phyloP scores from a whole-genome alignment of 2,329 filamentous ascomycete species.

The Colletotrichum tofieldiae region DNA sequence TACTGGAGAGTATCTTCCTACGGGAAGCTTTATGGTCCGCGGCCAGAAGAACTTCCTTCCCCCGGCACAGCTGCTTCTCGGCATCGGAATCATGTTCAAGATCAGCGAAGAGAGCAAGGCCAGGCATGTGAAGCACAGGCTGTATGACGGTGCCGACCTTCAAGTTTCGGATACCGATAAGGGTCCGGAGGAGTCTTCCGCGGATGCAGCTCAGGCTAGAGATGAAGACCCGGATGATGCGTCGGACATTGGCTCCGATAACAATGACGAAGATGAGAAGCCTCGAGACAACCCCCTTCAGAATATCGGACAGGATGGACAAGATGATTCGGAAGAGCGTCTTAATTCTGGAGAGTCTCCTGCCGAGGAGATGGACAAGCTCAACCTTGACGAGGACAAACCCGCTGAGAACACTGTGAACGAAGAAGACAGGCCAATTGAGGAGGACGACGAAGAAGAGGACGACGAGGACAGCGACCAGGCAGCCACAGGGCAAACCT shows the following conservation, averaged over 20 bases:
- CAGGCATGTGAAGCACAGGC: constrained; percentile 83
- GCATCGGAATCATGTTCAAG: constrained; percentile 89
- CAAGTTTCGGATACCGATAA: constrained; percentile 46
- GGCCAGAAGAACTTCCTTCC: constrained; percentile 94
- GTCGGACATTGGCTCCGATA: constrained; percentile 54
- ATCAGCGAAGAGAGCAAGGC: constrained; percentile 90
- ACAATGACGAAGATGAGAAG: constrained; percentile 48
- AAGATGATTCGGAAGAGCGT: constrained; percentile 49
- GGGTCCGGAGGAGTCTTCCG: constrained; percentile 28
- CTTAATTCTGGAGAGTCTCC: constrained; percentile 44
- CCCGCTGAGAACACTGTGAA: constrained; percentile 41
- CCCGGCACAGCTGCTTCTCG: constrained; percentile 88
- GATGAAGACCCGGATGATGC: constrained; percentile 51
- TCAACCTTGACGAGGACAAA: constrained; percentile 41
- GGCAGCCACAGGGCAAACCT: constrained; percentile 26
- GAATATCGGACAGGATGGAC: constrained; percentile 46
- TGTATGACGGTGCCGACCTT: constrained; percentile 43
- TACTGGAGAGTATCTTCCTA: constrained; percentile 83
- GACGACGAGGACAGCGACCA: constrained; percentile 45
- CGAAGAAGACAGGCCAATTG: constrained; percentile 43
- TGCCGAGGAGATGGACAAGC: constrained; percentile 34
- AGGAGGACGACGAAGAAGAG: constrained; percentile 46
- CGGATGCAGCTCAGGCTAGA: constrained; percentile 46
- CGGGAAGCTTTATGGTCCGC: constrained; percentile 84
- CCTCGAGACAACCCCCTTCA: constrained; percentile 58